These are phyloP conservation scores for Apiospora marii DNA, from an alignment of 2,329 filamentous ascomycete genomes.

Conservation along the genomic window DNA sequence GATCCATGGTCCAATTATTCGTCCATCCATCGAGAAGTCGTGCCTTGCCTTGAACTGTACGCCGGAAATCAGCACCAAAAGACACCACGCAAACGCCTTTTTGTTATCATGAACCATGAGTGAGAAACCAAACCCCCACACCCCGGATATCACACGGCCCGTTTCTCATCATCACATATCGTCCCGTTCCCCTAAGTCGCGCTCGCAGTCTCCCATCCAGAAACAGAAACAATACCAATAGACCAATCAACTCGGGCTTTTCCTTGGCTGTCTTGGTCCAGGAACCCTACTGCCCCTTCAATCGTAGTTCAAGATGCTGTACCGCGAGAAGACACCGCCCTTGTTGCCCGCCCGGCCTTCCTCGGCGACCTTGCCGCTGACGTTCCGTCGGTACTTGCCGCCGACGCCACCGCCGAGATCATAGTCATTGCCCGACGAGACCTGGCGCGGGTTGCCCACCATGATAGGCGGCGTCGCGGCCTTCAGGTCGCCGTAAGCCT, in stretches of 20 bases:
- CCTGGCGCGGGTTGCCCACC: conserved; percentile 58
- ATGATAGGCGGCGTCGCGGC: conserved; percentile 62
- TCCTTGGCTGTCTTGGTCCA: neutral
- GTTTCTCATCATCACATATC: conserved; percentile 4
- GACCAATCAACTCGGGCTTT: neutral
- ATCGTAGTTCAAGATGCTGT: conserved; percentile 38
- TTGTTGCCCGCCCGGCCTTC: conserved; percentile 64
- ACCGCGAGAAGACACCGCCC: conserved; percentile 34
- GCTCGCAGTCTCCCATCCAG: neutral
- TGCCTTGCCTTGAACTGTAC: neutral
- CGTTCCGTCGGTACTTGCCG: conserved; percentile 60
- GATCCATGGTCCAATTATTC: conserved; percentile 3
- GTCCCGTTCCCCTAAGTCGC: neutral
- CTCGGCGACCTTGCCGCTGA: conserved; percentile 77
- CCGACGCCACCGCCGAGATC: conserved; percentile 38
- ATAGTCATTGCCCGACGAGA: conserved; percentile 66
- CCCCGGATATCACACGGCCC: neutral
- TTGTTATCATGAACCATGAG: conserved; percentile 4
- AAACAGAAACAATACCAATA: neutral
- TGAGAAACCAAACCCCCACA: neutral
- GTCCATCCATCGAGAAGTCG: conserved; percentile 7
- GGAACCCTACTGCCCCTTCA: neutral
- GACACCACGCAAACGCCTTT: conserved; percentile 9
- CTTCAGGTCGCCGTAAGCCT: conserved; percentile 67
- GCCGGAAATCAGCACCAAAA: conserved; percentile 13